These are phyloP conservation scores for Coemansia biformis DNA, from an alignment of 192 early-diverging fungal species.

Conservation along the genomic window DNA sequence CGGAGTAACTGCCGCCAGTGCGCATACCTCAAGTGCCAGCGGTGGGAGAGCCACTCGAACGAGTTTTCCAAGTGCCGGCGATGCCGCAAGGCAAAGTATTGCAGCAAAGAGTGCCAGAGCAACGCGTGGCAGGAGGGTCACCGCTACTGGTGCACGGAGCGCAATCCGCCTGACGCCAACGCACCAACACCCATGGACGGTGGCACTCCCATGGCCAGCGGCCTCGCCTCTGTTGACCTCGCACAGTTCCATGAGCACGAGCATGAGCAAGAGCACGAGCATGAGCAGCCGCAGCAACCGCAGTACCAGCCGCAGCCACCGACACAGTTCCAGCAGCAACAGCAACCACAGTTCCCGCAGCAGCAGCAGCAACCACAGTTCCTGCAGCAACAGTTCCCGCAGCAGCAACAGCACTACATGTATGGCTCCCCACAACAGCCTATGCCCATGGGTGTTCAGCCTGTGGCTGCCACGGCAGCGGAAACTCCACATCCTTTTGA, in stretches of 20 bases:
- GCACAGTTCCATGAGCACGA: no score
- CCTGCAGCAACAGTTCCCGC: constrained; percentile 1
- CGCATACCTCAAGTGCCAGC: constrained; percentile 71
- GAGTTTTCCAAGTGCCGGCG: constrained; percentile 84
- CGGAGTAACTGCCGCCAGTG: constrained; percentile 70
- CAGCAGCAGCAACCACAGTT: constrained; percentile 6
- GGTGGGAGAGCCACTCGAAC: constrained; percentile 66
- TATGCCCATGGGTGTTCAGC: no score
- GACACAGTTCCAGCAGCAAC: no score
- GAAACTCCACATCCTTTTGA: no score
- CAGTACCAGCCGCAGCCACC: constrained; percentile 9
- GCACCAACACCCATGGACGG: constrained; percentile 11
- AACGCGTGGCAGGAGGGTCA: constrained; percentile 76
- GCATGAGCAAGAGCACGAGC: no score
- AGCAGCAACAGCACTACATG: constrained; percentile 8
- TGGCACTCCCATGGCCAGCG: no score
- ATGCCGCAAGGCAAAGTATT: constrained; percentile 85
- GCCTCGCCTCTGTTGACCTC: no score
- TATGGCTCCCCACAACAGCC: no score
- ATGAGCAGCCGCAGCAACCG: no score
- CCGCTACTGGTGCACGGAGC: constrained; percentile 73
- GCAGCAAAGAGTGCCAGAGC: constrained; percentile 70
- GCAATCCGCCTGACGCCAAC: constrained; percentile 16
- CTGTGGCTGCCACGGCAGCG: no score
- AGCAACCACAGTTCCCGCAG: constrained; percentile 6